A percentile compares a stretch with the other conserved stretches of the same genome.
These are phyloP conservation scores for Ophiostoma ulmi DNA, from an alignment of 2,329 filamentous ascomycete species.

Conservation along the genomic window DNA sequence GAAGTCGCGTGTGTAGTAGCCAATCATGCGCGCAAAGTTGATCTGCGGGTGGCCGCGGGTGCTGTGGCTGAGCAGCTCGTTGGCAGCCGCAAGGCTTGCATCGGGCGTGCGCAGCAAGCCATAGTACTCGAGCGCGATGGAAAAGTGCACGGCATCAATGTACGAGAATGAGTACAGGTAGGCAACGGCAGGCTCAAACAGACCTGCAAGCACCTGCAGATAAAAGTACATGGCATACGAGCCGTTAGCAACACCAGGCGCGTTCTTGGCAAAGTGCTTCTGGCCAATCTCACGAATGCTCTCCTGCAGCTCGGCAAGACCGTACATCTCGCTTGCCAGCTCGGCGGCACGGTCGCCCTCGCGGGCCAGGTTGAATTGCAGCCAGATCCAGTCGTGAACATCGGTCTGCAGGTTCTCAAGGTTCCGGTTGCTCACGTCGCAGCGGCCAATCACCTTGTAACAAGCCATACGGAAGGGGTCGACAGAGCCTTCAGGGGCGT, in stretches of 20 bases:
- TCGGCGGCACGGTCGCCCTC: conserved; percentile 60
- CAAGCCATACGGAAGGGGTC: conserved; percentile 96
- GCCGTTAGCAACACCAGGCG: conserved; percentile 66
- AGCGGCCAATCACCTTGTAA: conserved; percentile 92
- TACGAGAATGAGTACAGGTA: conserved; percentile 91
- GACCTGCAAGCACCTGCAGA: conserved; percentile 79
- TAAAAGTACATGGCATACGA: conserved; percentile 90
- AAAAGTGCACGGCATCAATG: conserved; percentile 90
- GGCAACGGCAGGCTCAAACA: conserved; percentile 89
- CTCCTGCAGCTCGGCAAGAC: conserved; percentile 63
- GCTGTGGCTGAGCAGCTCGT: conserved; percentile 63
- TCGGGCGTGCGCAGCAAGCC: conserved; percentile 83
- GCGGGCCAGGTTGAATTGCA: conserved; percentile 64
- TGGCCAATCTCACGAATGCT: conserved; percentile 85
- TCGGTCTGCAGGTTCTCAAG: conserved; percentile 59
- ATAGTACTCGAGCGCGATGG: conserved; percentile 82
- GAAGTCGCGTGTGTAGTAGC: conserved; percentile 95
- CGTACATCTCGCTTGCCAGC: conserved; percentile 61
- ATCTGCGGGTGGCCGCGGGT: conserved; percentile 71
- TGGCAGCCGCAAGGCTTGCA: conserved; percentile 57
- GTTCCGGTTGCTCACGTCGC: conserved; percentile 60
- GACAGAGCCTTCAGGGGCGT: conserved; percentile 78
- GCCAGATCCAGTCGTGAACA: conserved; percentile 67
- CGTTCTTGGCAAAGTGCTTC: conserved; percentile 80
- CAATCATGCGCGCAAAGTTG: conserved; percentile 89